A percentile compares a stretch with the other conserved stretches of the same genome.
Conservation (phyloP, 805 yeast species). For the Lipomyces starkeyi region DNA sequence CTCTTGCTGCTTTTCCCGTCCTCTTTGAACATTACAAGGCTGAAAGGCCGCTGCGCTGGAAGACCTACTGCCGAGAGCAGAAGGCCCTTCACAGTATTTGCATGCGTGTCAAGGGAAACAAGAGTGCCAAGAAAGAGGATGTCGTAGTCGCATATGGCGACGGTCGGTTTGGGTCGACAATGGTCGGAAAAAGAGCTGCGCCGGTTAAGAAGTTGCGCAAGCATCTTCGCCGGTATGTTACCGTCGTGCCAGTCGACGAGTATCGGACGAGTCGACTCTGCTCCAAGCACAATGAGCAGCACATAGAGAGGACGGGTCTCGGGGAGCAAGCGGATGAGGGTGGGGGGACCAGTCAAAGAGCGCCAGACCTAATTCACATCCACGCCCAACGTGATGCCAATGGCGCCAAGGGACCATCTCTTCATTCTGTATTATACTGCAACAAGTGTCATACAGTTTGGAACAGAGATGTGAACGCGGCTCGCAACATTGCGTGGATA, state of each 20-base stretch:
- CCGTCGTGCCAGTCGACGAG: not conserved
- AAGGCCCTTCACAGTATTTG: not conserved
- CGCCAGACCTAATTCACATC: not conserved
- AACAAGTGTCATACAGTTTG: conserved; percentile 1
- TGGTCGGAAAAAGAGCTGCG: not conserved
- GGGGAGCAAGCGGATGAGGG: not conserved
- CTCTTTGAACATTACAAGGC: no score
- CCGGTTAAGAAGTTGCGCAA: not conserved
- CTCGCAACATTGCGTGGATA: not conserved
- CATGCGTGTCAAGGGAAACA: not conserved
- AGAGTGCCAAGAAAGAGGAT: not conserved
- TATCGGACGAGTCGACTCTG: not conserved
- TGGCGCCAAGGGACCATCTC: not conserved
- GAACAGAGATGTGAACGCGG: conserved; percentile 1
- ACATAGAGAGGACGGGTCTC: not conserved
- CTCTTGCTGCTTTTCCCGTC: no score
- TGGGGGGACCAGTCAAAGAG: not conserved
- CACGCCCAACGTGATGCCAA: not conserved
- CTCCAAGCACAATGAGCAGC: not conserved
- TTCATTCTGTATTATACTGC: not conserved
- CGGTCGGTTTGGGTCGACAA: not conserved
- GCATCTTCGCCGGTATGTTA: not conserved
- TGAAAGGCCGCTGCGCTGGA: not conserved
- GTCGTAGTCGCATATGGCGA: not conserved
- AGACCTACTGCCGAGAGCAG: conserved; percentile 3